Conservation (phyloP, 257 asterid species). For the Nicotiana undulata region DNA sequence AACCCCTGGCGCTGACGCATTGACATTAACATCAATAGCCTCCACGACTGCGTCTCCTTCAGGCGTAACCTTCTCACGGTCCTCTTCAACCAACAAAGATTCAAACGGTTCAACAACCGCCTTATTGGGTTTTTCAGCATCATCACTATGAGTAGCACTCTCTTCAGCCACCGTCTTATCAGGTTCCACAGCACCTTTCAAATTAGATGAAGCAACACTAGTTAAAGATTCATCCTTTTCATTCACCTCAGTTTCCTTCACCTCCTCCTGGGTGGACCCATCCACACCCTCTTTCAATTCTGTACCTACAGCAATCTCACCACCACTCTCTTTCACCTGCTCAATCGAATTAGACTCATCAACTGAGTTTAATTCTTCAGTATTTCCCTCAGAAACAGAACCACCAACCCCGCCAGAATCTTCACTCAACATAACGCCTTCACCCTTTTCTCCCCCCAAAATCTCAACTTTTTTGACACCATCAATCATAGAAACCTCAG, state of each 20-base stretch:
- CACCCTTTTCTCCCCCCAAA: slow-evolving; percentile 21
- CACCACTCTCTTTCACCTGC: slow-evolving; percentile 9
- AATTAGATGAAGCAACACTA: background rate
- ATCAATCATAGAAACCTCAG: slow-evolving; percentile 25
- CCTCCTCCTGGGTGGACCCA: slow-evolving; percentile 6
- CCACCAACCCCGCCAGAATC: slow-evolving; percentile 9
- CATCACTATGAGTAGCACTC: background rate
- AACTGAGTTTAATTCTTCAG: slow-evolving; percentile 9
- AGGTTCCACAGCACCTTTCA: background rate
- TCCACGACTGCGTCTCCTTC: slow-evolving; percentile 41
- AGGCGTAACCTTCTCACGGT: slow-evolving; percentile 12
- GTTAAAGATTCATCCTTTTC: slow-evolving; percentile 2
- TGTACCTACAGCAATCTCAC: background rate
- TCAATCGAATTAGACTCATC: slow-evolving; percentile 2
- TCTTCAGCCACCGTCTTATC: background rate
- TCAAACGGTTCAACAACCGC: slow-evolving; percentile 18
- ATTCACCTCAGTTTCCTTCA: background rate
- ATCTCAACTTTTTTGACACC: slow-evolving; percentile 20
- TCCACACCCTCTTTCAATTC: slow-evolving; percentile 1
- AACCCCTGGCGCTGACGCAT: slow-evolving; percentile 23
- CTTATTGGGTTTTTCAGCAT: slow-evolving; percentile 14
- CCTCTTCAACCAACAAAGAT: slow-evolving; percentile 16
- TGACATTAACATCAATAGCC: slow-evolving; percentile 23
- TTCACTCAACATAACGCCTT: slow-evolving; percentile 3
- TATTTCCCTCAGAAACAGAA: slow-evolving; percentile 5